Base-by-base conservation (phyloP, 2,329 filamentous ascomycete species). In the Aspergillus tanneri region DNA sequence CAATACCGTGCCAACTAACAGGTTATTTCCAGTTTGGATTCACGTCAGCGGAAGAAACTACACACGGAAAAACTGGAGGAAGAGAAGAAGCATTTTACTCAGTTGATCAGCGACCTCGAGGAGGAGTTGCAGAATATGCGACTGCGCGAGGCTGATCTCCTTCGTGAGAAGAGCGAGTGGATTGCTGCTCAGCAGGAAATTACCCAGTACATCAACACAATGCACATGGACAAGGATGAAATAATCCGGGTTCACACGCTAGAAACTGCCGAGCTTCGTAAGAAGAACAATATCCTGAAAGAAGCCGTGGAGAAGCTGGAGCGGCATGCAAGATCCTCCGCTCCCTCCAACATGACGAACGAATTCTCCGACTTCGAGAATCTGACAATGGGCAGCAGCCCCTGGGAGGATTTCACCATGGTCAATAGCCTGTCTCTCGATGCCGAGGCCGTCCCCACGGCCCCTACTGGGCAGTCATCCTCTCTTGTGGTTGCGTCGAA, bases 61-160 rank as follows among this genome's bases (percentile, higher is more conserved):
- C 92, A 97, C 75, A 97, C 93, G 25, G 93, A 97, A 75, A 86
- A 93, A 61, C 83, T 97, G 37, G 93, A 97, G 71, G 87, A 93
- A 70, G 92, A 97, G 77, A 96, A 97, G 80, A 96, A 96, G 78
- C 83, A 88, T 50, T 95, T 84, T 76, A 88, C 86, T 47, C 81
- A 82, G 60, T 75, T 88, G 66, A 88, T 96, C 66, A 81, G 75
- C 58, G 81, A 86, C 46, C 79, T 96, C 64, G 88, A 96, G 66
- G 87, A 93, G 49, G 85, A 89, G 58, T 75, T 95, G 56, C 75
- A 77, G 44, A 79, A 82, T 49, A 77, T 91, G 61, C 84, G 85
- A 60, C 68, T 84, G 37, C 83, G 86, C 64, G 76, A 78, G 57
- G 70, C 76, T 6, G 68, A 73, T 18, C 61, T 75, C 36, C 50